Evolutionary conservation across 805 yeast species (phyloP), one percentile per base, ranked within the genome.

Genomic region (Starmerella powellii): DNA sequence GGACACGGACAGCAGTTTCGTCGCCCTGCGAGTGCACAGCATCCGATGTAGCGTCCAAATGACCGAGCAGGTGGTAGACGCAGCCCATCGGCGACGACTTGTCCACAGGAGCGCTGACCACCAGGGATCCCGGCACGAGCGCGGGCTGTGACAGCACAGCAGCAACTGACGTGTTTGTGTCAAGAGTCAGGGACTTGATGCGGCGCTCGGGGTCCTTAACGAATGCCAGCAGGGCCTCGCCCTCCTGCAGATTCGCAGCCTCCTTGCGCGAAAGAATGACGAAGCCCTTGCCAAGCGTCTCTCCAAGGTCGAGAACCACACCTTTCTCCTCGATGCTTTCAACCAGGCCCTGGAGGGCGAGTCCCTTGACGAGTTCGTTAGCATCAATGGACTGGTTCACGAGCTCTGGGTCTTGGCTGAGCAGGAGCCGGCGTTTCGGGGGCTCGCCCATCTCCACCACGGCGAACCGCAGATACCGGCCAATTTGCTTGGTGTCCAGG

Each of bases 321-420:
- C 98, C 98, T 59, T 85, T 95, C 59, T 91, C 99, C 68, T 91
- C 97, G 19, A 83, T 63, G 36, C 93, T 79, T 47, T 68, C 71
- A 18, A 91, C 76, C 2, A 83, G 68, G 19, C 77, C 87, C 62
- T 91, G 98, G 2, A 91, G 57, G 3, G 80, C 57, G 45, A 73
- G 67, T 34, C 84, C 85, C 21, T 67, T 54, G 37, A 82, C 61
- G 16, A 58, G 43, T 57, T 86, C 96, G 34, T 78, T 86, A 4
- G 66, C 72, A 8, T 65, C 70, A 44, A 86, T 63, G 12, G 63
- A 46, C 17, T 68, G 65, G 56, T 91, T 91, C 11, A 81, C 84
- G 33, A 64, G 63, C 37, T 72, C 68, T 6, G 96, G 94, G 56
- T 82, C 91, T 33, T 82, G 67, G 8, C 82, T 68, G 63, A 43